Evolutionary conservation across 352 stramenopile species (phyloP), one percentile per base, ranked within the genome.

Genomic region (Globisporangium canariense): DNA sequence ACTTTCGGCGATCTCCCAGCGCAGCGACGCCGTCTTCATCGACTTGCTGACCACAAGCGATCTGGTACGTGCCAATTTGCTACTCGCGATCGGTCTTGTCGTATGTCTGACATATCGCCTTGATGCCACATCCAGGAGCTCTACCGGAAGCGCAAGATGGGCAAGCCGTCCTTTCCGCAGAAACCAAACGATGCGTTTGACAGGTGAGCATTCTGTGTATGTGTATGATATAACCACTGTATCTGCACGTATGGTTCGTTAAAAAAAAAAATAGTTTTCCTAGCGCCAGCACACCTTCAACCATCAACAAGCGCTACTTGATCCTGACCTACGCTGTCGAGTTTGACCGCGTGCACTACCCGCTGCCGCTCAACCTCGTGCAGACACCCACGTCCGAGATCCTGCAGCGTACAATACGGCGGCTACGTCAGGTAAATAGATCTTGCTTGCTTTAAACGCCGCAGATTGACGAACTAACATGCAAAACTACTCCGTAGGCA

Each of bases 321-420:
- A 98, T 98, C 61, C 64, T 98, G 30, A 98, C 94, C 2, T 98
- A 98, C 65, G 85, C 84, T 1, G 92, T 91, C 3, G 91, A 98
- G 64, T 98, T 97, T 61, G 94, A 98, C 54, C 81, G 91, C 30
- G 94, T 98, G 9, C 94, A 98, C 71, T 98, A 97, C 64, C 94
- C 94, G 8, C 71, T 98, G 14, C 93, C 94, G 22, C 75, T 98
- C 9, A 77, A 64, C 7, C 78, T 69, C 30, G 87, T 94, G 43
- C 70, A 91, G 47, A 78, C 68, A 20, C 85, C 91, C 5, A 84
- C 74, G 11, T 58, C 76, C 22, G 79, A 92, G 59, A 77, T 90
- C 49, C 74, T 97, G 30, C 76, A 94, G 68, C 77, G 88, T 22
- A 97, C 89, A 4, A 90, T 97, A 43, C 65, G 78, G 6, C 74